Percentiles rank a stretch among this genome's conserved stretches.
phyloP scores from a whole-genome alignment of 2,329 filamentous ascomycete genomes.

The Fusarium napiforme region DNA sequence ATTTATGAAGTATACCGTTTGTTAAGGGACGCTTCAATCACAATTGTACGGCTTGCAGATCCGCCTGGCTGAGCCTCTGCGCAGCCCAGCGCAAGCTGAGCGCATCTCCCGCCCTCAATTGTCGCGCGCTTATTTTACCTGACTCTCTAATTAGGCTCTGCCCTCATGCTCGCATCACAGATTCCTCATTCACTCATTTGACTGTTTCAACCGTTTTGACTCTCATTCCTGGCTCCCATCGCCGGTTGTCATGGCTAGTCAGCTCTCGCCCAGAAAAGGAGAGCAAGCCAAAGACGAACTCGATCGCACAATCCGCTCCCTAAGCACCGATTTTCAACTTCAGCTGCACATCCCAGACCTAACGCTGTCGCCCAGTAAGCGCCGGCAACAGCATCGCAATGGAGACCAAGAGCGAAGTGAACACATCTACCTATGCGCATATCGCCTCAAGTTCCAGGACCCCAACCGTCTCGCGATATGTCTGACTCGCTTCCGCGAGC shows the following conservation, averaged over 20 bases:
- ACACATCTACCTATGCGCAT: constrained; percentile 40
- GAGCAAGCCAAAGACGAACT: constrained; percentile 36
- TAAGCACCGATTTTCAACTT: constrained; percentile 45
- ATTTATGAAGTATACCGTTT: not conserved
- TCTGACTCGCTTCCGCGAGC: constrained; percentile 39
- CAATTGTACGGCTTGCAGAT: not conserved
- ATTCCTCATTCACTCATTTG: not conserved
- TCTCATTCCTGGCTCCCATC: constrained; percentile 1
- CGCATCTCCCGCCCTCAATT: constrained; percentile 3
- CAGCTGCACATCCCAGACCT: constrained; percentile 39
- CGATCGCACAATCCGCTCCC: constrained; percentile 37
- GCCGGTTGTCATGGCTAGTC: constrained; percentile 29
- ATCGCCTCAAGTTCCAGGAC: constrained; percentile 34
- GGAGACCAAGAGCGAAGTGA: constrained; percentile 40
- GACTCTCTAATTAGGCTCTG: not conserved
- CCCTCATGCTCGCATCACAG: not conserved
- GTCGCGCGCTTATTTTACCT: not conserved
- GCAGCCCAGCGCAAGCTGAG: not conserved
- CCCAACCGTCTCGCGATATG: constrained; percentile 32
- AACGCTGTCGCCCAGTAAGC: constrained; percentile 43
- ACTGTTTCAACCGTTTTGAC: not conserved
- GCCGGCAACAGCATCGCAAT: constrained; percentile 27
- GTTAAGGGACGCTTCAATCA: not conserved
- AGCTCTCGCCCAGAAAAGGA: not conserved
- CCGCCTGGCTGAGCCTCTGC: not conserved